Evolutionary conservation across 345 rosid species (phyloP).

Genomic region (Ceriops tagal): DNA sequence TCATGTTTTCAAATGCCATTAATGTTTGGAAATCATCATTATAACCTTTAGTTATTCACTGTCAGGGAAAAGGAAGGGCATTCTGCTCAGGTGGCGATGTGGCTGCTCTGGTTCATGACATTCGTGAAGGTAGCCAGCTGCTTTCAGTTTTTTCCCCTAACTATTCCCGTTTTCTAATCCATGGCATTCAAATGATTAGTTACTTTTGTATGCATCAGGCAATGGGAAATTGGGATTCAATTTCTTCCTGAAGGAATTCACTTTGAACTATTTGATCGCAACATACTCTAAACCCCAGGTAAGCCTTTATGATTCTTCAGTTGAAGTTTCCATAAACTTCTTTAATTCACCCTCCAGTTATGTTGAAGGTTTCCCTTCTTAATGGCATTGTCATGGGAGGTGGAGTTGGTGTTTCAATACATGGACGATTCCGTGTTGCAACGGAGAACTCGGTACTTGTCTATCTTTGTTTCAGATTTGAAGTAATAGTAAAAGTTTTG

Average conservation of each 20-base stretch:
- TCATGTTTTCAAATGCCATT: too few relatives aligned
- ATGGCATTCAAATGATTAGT: not conserved
- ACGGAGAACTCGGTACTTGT: slow-evolving; percentile 66
- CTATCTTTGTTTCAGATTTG: slow-evolving; percentile 14
- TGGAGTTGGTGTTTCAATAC: slow-evolving; percentile 71
- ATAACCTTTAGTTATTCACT: not conserved
- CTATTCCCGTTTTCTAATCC: not conserved
- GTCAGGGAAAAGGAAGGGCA: slow-evolving; percentile 72
- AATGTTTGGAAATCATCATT: not conserved
- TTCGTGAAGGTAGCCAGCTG: slow-evolving; percentile 31
- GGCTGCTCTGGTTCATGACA: slow-evolving; percentile 47
- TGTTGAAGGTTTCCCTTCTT: slow-evolving; percentile 63
- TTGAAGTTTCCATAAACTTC: not conserved
- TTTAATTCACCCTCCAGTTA: not conserved
- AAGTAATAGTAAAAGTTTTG: not conserved
- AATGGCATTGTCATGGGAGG: slow-evolving; percentile 92
- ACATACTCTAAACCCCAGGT: slow-evolving; percentile 76
- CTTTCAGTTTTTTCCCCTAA: not conserved
- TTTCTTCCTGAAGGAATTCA: slow-evolving; percentile 46
- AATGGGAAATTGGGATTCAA: slow-evolving; percentile 54
- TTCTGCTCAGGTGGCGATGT: slow-evolving; percentile 88
- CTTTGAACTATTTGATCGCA: slow-evolving; percentile 61
- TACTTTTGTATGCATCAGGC: slow-evolving; percentile 32
- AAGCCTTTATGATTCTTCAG: not conserved
- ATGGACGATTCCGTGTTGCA: slow-evolving; percentile 73